phyloP scores from a whole-genome alignment of 208 protist genomes.

The Leishmania guyanensis region DNA sequence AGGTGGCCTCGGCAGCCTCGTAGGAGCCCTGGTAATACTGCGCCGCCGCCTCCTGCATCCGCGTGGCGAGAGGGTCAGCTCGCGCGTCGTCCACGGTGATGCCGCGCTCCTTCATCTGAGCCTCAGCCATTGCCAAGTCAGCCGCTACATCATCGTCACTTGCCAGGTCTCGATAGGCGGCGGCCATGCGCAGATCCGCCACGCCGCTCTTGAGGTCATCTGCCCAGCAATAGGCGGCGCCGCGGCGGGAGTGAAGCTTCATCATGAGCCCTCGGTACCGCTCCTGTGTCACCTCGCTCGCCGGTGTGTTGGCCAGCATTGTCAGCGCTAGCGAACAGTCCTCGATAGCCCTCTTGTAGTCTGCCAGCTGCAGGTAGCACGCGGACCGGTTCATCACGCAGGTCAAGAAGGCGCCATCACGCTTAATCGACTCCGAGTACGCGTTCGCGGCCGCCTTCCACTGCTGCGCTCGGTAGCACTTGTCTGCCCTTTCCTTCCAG shows the following conservation, averaged over 20 bases:
- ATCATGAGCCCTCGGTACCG: constrained; percentile 89
- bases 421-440: constrained; percentile 93
- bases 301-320: constrained; percentile 89
- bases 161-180: constrained; percentile 72
- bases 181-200: constrained; percentile 84
- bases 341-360: constrained; percentile 82
- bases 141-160: constrained; percentile 57
- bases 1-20: constrained; percentile 52
- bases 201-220: constrained; percentile 62
- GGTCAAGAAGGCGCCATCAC: constrained; percentile 90
- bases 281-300: constrained; percentile 89
- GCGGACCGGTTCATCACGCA: constrained; percentile 90
- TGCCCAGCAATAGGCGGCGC: constrained; percentile 84
- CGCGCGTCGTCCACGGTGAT: constrained; percentile 17
- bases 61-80: constrained; percentile 32
- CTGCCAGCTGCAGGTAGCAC: constrained; percentile 78
- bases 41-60: constrained; percentile 65
- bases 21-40: constrained; percentile 75
- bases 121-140: constrained; percentile 66
- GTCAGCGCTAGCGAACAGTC: constrained; percentile 90
- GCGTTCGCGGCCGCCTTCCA: constrained; percentile 83
- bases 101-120: constrained; percentile 30
- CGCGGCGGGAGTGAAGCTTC: constrained; percentile 81
- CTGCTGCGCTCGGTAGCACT: constrained; percentile 68
- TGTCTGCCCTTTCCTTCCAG: constrained; percentile 91